These are phyloP conservation scores for Priceomyces melissophilus DNA, from an alignment of 805 yeast species.

Conservation along the genomic window DNA sequence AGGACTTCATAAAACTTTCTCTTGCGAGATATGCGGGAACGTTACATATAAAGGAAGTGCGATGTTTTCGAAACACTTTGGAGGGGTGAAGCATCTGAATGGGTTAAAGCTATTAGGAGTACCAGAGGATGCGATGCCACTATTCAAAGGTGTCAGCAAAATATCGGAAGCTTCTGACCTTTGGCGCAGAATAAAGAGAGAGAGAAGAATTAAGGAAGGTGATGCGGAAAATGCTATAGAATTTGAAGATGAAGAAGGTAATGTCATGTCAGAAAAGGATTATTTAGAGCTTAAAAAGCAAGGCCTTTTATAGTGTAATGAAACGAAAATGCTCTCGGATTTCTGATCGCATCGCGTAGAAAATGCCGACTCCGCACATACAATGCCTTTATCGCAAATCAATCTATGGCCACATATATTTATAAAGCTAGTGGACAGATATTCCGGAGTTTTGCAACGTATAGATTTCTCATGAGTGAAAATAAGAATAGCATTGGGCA, in stretches of 20 bases:
- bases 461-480: too few species aligned
- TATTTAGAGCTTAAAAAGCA: slow-evolving; percentile 84
- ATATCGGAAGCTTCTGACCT: slow-evolving; percentile 68
- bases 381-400: too few species aligned
- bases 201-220: slow-evolving; percentile 33
- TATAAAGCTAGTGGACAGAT: too few species aligned
- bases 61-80: slow-evolving; percentile 71
- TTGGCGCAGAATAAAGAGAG: slow-evolving; percentile 45
- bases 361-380: too few species aligned
- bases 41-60: slow-evolving; percentile 67
- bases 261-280: slow-evolving; percentile 81
- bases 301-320: slow-evolving; percentile 58
- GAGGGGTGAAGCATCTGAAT: slow-evolving; percentile 62
- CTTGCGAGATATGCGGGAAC: slow-evolving; percentile 88
- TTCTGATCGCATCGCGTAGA: too few species aligned
- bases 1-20: slow-evolving; percentile 69
- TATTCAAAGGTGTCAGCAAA: slow-evolving; percentile 61
- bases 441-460: too few species aligned
- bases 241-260: slow-evolving; percentile 90
- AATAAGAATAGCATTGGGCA: too few species aligned
- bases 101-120: slow-evolving; percentile 79
- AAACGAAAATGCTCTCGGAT: too few species aligned
- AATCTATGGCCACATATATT: too few species aligned
- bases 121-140: slow-evolving; percentile 35
- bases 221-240: slow-evolving; percentile 60